Conservation (phyloP, 2,329 filamentous ascomycete genomes). For the Aspergillus amoenus region DNA sequence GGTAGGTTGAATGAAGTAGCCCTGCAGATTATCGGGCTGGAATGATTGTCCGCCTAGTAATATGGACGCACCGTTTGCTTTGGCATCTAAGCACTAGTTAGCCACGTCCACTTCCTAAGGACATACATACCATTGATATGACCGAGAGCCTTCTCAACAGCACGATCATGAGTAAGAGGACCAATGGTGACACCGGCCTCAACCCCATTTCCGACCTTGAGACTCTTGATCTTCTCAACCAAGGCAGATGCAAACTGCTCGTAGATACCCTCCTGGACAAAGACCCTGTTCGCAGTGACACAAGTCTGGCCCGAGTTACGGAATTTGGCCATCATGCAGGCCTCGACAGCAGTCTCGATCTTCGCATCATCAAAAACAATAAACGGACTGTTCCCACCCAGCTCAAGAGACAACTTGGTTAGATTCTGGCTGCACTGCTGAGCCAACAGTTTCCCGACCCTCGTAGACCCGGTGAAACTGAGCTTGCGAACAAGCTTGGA, state of each 20-base stretch:
- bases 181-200: slow-evolving; percentile 3
- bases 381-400: slow-evolving; percentile 62
- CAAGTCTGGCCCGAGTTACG: slow-evolving; percentile 15
- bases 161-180: slow-evolving; percentile 9
- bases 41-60: slow-evolving; percentile 59
- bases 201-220: slow-evolving; percentile 9
- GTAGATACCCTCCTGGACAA: slow-evolving; percentile 12
- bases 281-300: slow-evolving; percentile 15
- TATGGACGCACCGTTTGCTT: slow-evolving; percentile 24
- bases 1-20: slow-evolving; percentile 52
- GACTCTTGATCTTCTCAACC: background rate
- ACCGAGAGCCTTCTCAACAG: slow-evolving; percentile 50
- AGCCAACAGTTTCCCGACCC: slow-evolving; percentile 10
- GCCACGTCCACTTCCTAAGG: background rate
- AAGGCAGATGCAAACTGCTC: slow-evolving; percentile 1
- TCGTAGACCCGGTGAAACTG: slow-evolving; percentile 14
- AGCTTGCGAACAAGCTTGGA: slow-evolving; percentile 8
- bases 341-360: slow-evolving; percentile 40
- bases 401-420: slow-evolving; percentile 61
- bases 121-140: slow-evolving; percentile 61
- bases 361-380: slow-evolving; percentile 62
- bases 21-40: slow-evolving; percentile 39
- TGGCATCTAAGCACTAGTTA: slow-evolving; percentile 56
- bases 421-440: slow-evolving; percentile 47
- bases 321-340: slow-evolving; percentile 10